Evolutionary conservation across 140 eudicot species (phyloP), one percentile per base, ranked within the genome.

Genomic region (Ambrosia hybrid): DNA sequence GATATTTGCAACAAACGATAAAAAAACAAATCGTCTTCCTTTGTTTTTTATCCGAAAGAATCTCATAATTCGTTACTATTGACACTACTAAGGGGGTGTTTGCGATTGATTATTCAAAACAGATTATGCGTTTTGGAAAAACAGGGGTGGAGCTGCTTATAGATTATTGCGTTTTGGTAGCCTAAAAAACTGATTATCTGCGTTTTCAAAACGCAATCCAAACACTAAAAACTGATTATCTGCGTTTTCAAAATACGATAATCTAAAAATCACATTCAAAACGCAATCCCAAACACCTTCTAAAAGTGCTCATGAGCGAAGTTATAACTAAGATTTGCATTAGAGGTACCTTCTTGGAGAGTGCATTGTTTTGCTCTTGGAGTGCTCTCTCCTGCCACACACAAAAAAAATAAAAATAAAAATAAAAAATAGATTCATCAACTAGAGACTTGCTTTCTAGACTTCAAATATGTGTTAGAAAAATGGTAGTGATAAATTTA

Each of bases 281-380:
- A n/a, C n/a, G n/a, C n/a, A n/a, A n/a, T n/a, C n/a, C n/a, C 30
- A 1, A 21, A 21, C 30, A 21, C 30, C 0, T 0, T 1, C 0
- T 21, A 6, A 37, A 3, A 38, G 43, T 38, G 30, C 34, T 69
- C 34, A n/a, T 38, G 14, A 39, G 12, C 4, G 56, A 16, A 10
- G 3, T 36, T 70, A 4, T 26, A 17, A 51, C 49, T 9, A 45
- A 63, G 17, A 61, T 14, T 15, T 68, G 62, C 10, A 10, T 48
- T 48, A 30, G 51, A 57, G 62, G 11, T 70, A 86, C 96, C 96
- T 82, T 89, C 76, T 86, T 89, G 1, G 78, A 57, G 77, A 89
- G 83, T 76, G 77, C 59, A 70, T 82, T 89, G 83, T 86, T 86
- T 56, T 89, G 96, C 73, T 85, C 90, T 76, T 80, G 88, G 72